Conservation (phyloP, 306 rosid species). For the Sindora glabra region DNA sequence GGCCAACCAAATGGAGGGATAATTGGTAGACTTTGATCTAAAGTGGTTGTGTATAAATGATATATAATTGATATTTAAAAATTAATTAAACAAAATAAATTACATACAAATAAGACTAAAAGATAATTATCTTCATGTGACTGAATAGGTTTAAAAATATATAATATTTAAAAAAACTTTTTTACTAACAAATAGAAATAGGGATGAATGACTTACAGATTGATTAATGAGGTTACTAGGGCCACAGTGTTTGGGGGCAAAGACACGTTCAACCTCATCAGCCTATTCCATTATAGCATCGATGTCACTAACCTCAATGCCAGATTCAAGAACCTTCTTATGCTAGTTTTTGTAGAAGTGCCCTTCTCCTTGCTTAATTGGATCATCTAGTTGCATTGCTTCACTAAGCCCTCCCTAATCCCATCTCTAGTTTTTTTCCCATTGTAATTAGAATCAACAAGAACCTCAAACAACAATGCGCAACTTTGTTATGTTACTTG, state of each 20-base stretch:
- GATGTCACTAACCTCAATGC: slow-evolving; percentile 79
- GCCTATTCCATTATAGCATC: slow-evolving; percentile 76
- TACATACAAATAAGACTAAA: too few relatives aligned
- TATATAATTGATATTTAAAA: too few relatives aligned
- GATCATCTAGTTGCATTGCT: slow-evolving; percentile 81
- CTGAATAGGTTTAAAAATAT: too few relatives aligned
- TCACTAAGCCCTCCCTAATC: slow-evolving; percentile 77
- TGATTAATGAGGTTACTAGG: slow-evolving; percentile 47
- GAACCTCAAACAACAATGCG: not conserved
- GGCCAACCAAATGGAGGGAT: too few relatives aligned
- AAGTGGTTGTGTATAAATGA: too few relatives aligned
- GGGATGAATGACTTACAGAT: slow-evolving; percentile 28
- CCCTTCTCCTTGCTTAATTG: slow-evolving; percentile 75
- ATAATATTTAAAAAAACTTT: too few relatives aligned
- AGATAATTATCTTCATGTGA: too few relatives aligned
- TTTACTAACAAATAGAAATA: not conserved
- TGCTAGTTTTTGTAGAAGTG: slow-evolving; percentile 41
- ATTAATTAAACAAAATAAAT: too few relatives aligned
- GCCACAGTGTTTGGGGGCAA: slow-evolving; percentile 26
- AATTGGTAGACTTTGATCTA: too few relatives aligned
- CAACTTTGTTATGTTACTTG: not conserved
- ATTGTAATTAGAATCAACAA: slow-evolving; percentile 6
- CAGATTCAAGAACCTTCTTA: slow-evolving; percentile 76
- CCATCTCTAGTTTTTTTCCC: slow-evolving; percentile 72
- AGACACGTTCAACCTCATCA: slow-evolving; percentile 44